phyloP scores from a whole-genome alignment of 352 stramenopile species.

The Phytophthora palmivora region DNA sequence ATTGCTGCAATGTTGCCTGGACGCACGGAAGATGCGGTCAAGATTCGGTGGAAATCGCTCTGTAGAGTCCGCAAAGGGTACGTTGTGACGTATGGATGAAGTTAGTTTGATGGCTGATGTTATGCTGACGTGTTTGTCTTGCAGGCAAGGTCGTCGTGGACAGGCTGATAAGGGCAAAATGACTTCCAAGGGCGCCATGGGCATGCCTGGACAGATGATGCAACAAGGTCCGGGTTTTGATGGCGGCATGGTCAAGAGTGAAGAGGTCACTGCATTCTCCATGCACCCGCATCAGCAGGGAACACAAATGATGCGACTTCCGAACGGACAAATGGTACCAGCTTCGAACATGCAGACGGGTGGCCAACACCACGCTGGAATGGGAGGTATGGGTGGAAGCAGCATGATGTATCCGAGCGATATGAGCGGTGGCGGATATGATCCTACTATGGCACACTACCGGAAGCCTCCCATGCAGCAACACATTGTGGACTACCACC shows the following conservation, averaged over 20 bases:
- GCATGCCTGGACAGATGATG: conserved; percentile 38
- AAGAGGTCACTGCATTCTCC: conserved; percentile 64
- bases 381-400: conserved; percentile 21
- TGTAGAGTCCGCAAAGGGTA: conserved; percentile 79
- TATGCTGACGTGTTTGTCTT: conserved; percentile 9
- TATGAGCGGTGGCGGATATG: conserved; percentile 54
- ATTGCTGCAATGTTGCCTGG: conserved; percentile 91
- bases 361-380: conserved; percentile 38
- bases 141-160: conserved; percentile 49
- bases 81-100: background rate
- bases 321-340: conserved; percentile 40
- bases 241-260: conserved; percentile 67
- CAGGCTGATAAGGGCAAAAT: conserved; percentile 55
- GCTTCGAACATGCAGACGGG: conserved; percentile 29
- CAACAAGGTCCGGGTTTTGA: conserved; percentile 46
- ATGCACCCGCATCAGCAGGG: conserved; percentile 51
- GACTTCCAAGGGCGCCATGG: conserved; percentile 37
- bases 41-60: conserved; percentile 93
- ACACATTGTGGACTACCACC: conserved; percentile 51
- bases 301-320: conserved; percentile 45
- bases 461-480: conserved; percentile 50
- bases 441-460: conserved; percentile 61
- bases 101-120: no score
- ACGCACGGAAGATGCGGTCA: conserved; percentile 90
- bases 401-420: conserved; percentile 57